phyloP scores from a whole-genome alignment of 108 stramenopile species.

The Skeletonema menzelii region DNA sequence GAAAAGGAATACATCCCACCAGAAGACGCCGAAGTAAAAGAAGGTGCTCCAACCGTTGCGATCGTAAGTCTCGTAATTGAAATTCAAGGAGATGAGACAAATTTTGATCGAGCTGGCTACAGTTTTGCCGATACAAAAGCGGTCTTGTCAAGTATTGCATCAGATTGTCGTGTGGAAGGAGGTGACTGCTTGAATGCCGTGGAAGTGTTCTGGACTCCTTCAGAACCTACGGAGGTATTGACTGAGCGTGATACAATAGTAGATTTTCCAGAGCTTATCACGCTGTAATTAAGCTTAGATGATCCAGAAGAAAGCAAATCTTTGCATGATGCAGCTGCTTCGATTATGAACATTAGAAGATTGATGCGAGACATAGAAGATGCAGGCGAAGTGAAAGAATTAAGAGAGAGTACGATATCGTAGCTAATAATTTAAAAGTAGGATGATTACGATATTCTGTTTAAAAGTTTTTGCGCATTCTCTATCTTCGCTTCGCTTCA shows the following conservation, averaged over 20 bases:
- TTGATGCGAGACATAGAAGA: too few relatives aligned
- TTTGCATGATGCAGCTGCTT: too few relatives aligned
- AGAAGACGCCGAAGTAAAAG: conserved; percentile 23
- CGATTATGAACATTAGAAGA: too few relatives aligned
- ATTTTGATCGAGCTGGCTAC: conserved; percentile 68
- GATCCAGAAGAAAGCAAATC: too few relatives aligned
- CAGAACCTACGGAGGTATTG: conserved; percentile 67
- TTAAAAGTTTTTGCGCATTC: too few relatives aligned
- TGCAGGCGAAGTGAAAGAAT: too few relatives aligned
- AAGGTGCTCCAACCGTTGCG: conserved; percentile 59
- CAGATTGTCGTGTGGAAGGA: conserved; percentile 73
- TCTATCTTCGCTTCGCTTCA: too few relatives aligned
- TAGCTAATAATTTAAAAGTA: too few relatives aligned
- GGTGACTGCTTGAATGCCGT: conserved; percentile 85
- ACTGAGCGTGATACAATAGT: conserved; percentile 65
- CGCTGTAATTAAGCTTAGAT: conserved; percentile 30
- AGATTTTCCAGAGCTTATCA: conserved; percentile 87
- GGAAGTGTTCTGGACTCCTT: conserved; percentile 86
- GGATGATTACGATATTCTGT: too few relatives aligned
- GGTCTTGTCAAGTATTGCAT: conserved; percentile 74
- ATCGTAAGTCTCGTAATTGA: conserved; percentile 79
- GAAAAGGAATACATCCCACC: conserved; percentile 66
- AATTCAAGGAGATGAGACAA: conserved; percentile 81
- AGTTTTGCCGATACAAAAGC: conserved; percentile 67
- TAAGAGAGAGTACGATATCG: too few relatives aligned